Evolutionary conservation across 495 filamentous ascomycete genomes (phyloP).

Genomic region (Podospora bellae-mahoneyi): DNA sequence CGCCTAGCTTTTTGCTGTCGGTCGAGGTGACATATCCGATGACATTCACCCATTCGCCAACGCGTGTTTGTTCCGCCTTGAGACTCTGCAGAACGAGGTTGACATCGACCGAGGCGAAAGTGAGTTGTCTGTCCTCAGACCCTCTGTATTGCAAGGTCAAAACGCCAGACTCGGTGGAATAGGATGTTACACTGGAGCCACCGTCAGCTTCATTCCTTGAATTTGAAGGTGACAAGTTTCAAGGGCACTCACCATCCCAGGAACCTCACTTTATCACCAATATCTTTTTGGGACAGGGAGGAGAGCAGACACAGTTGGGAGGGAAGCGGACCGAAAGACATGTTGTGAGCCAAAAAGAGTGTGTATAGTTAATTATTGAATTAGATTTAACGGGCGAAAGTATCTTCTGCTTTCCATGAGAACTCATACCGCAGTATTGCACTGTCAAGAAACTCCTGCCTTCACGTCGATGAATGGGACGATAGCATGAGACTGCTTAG

Average conservation of each 20-base stretch:
- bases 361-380: background rate
- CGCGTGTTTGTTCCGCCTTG: conserved; percentile 59
- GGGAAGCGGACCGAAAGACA: conserved; percentile 59
- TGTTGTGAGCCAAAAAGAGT: conserved; percentile 22
- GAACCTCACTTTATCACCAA: conserved; percentile 79
- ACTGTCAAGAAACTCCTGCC: background rate
- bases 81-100: conserved; percentile 63
- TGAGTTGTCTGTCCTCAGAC: conserved; percentile 39
- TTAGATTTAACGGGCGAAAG: background rate
- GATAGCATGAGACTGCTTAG: background rate
- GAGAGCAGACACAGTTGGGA: conserved; percentile 67
- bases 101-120: conserved; percentile 62
- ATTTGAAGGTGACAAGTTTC: conserved; percentile 15
- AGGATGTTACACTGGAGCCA: conserved; percentile 61
- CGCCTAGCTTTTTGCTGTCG: conserved; percentile 11
- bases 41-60: conserved; percentile 89
- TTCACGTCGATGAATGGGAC: background rate
- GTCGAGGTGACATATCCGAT: conserved; percentile 67
- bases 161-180: conserved; percentile 56
- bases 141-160: conserved; percentile 66
- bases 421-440: background rate
- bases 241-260: conserved; percentile 72
- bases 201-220: conserved; percentile 14
- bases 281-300: conserved; percentile 50
- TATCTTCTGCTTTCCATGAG: background rate